Evolutionary conservation across 148 eudicot species (phyloP).

Genomic region (Cornus kousa): DNA sequence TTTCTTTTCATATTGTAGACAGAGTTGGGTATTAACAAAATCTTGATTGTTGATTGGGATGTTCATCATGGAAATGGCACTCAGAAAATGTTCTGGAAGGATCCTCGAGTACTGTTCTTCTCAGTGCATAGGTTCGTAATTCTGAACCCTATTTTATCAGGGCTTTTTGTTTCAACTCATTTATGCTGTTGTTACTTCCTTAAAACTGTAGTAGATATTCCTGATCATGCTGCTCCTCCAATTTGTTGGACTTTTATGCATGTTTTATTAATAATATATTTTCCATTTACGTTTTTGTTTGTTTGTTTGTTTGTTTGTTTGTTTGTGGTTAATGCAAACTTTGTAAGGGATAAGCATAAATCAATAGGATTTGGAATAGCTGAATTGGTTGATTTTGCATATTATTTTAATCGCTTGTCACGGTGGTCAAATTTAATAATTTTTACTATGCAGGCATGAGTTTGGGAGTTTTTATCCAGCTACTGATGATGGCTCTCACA

Average conservation of each 20-base stretch:
- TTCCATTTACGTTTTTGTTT: neutral
- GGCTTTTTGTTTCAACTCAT: neutral
- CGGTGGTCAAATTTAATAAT: neutral
- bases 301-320: neutral
- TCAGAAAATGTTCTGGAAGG: conserved; percentile 88
- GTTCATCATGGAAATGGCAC: conserved; percentile 99
- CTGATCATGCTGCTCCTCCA: neutral
- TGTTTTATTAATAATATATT: neutral
- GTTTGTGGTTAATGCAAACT: neutral
- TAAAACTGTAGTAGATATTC: neutral
- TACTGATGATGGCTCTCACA: conserved; percentile 78
- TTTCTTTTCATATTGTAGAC: conserved; percentile 32
- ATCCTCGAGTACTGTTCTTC: conserved; percentile 91
- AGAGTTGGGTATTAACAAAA: conserved; percentile 74
- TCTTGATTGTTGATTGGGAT: conserved; percentile 98
- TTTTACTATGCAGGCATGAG: conserved; percentile 61
- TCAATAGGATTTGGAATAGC: neutral
- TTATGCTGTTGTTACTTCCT: neutral
- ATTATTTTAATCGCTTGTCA: neutral
- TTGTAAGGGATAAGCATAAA: too few relatives aligned
- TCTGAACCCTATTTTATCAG: neutral
- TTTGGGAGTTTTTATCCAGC: conserved; percentile 85
- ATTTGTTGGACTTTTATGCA: neutral
- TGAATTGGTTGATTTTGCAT: conserved; percentile 1
- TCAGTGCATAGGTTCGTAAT: conserved; percentile 83